A percentile compares a stretch with the other conserved stretches of the same genome.
Evolutionary conservation across 805 yeast genomes (phyloP).

Genomic region (Candida piceae): DNA sequence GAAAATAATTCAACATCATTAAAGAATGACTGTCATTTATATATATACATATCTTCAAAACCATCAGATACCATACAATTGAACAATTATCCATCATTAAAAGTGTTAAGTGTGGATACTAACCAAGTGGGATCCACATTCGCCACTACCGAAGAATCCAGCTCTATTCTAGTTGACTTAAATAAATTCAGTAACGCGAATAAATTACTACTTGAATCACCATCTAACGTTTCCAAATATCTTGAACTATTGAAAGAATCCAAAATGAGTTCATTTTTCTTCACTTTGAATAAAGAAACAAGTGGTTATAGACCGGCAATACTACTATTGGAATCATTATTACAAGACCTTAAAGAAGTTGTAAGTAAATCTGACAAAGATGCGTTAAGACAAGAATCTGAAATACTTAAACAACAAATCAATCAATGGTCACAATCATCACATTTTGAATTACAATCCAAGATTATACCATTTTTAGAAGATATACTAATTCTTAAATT

Average conservation of each 20-base stretch:
- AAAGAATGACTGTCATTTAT: conserved; percentile 23
- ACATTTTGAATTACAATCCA: conserved; percentile 32
- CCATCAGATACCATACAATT: conserved; percentile 18
- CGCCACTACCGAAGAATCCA: conserved; percentile 3
- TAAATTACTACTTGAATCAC: conserved; percentile 21
- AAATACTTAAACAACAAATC: conserved; percentile 17
- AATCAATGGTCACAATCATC: conserved; percentile 30
- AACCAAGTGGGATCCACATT: conserved; percentile 14
- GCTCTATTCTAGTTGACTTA: conserved; percentile 20
- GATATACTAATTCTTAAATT: conserved; percentile 23
- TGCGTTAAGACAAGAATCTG: conserved; percentile 8
- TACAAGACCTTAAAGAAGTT: conserved; percentile 21
- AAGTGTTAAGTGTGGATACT: conserved; percentile 15
- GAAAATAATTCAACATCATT: background rate
- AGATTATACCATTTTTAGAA: conserved; percentile 27
- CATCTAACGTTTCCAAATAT: conserved; percentile 24
- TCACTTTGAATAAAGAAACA: conserved; percentile 25
- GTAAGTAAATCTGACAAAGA: conserved; percentile 7
- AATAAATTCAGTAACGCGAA: conserved; percentile 25
- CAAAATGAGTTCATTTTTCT: conserved; percentile 22
- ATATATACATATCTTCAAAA: conserved; percentile 23
- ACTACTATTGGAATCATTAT: conserved; percentile 20
- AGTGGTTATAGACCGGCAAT: conserved; percentile 26
- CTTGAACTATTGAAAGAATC: conserved; percentile 25
- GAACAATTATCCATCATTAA: conserved; percentile 25